A percentile compares a stretch with the other conserved stretches of the same genome.
phyloP scores from a whole-genome alignment of 768 basidiomycete genomes.

The Lanmaoa pseudosensibilis region DNA sequence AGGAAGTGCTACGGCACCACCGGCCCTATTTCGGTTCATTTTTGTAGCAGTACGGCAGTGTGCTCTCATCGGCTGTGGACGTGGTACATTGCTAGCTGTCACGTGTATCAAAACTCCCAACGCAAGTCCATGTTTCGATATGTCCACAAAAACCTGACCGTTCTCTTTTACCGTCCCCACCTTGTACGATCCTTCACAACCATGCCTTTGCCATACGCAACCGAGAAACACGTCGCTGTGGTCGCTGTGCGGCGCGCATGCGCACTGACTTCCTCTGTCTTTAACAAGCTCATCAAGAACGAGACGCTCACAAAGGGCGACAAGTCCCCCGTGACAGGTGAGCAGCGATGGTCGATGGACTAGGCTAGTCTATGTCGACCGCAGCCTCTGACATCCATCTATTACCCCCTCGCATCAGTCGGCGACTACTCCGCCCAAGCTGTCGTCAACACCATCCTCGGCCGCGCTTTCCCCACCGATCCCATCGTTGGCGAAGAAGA shows the following conservation, averaged over 20 bases:
- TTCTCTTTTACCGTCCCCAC: background rate
- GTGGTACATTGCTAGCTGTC: background rate
- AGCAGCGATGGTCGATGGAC: slow-evolving; percentile 9
- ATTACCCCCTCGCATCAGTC: slow-evolving; percentile 47
- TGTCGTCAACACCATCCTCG: slow-evolving; percentile 80
- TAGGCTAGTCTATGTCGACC: background rate
- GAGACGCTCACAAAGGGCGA: slow-evolving; percentile 90
- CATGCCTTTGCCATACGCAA: slow-evolving; percentile 56
- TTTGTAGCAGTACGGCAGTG: too few relatives aligned
- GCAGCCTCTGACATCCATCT: background rate
- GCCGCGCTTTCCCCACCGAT: slow-evolving; percentile 76
- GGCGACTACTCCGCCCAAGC: slow-evolving; percentile 95
- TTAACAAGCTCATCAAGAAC: slow-evolving; percentile 78
- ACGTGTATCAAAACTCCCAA: slow-evolving; percentile 1
- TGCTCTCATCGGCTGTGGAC: background rate
- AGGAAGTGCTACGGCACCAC: too few relatives aligned
- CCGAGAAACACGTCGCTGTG: slow-evolving; percentile 80
- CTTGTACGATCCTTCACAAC: slow-evolving; percentile 6
- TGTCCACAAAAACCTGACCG: slow-evolving; percentile 9
- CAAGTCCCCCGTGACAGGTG: slow-evolving; percentile 89
- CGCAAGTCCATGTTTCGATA: slow-evolving; percentile 13
- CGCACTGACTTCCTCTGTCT: slow-evolving; percentile 78
- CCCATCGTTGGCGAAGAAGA: slow-evolving; percentile 96
- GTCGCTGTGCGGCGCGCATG: slow-evolving; percentile 88
- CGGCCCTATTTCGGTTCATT: background rate